Evolutionary conservation across 2,329 filamentous ascomycete species (phyloP).

Genomic region (Zasmidium citrigriseum): DNA sequence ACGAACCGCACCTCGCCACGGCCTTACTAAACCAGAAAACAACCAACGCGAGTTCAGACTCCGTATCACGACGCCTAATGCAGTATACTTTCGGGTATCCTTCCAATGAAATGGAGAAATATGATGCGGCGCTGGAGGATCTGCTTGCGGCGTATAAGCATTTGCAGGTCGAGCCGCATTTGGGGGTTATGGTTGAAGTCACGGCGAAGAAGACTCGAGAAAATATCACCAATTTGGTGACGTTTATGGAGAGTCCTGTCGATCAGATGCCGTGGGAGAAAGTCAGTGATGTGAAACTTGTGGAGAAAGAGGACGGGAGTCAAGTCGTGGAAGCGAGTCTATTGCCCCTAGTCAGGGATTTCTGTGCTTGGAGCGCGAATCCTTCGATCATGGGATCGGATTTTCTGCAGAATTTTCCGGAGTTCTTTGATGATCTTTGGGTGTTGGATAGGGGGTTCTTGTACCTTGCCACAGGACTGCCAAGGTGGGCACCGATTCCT

Average conservation of each 20-base stretch:
- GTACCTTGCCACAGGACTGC: constrained; percentile 56
- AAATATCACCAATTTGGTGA: constrained; percentile 58
- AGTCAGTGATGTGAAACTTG: constrained; percentile 44
- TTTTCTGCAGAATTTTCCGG: constrained; percentile 54
- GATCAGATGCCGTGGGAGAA: constrained; percentile 66
- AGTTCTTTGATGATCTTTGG: constrained; percentile 58
- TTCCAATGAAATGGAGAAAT: constrained; percentile 34
- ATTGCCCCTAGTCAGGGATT: constrained; percentile 56
- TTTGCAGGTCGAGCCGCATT: constrained; percentile 51
- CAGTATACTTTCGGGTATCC: constrained; percentile 45
- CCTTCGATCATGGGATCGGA: constrained; percentile 55
- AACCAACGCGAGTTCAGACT: constrained; percentile 32
- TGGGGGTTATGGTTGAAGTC: constrained; percentile 43
- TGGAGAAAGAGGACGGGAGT: constrained; percentile 41
- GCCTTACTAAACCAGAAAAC: constrained; percentile 41
- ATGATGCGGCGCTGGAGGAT: constrained; percentile 40
- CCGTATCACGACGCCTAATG: constrained; percentile 30
- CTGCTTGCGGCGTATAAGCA: constrained; percentile 37
- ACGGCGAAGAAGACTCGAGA: constrained; percentile 44
- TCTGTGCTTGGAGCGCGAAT: constrained; percentile 54
- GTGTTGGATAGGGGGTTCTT: constrained; percentile 57
- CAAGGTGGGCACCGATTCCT: constrained; percentile 57
- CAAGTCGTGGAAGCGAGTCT: constrained; percentile 55
- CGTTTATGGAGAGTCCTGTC: constrained; percentile 59
- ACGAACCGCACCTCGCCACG: constrained; percentile 49